These are phyloP conservation scores for Paramecium biaurelia DNA, from an alignment of 73 alveolate species.

Conservation along the genomic window DNA sequence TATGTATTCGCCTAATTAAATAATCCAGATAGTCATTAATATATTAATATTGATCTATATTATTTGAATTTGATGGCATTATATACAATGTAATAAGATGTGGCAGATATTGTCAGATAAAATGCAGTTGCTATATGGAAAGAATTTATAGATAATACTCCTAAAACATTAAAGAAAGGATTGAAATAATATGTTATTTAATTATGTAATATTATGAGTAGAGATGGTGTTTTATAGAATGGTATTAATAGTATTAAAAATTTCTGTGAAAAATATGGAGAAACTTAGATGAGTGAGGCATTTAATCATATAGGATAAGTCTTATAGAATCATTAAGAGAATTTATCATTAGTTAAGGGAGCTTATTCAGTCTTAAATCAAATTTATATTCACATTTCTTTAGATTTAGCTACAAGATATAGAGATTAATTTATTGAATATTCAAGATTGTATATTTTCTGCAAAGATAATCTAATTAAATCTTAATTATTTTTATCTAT, in stretches of 20 bases:
- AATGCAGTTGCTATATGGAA: constrained; percentile 79
- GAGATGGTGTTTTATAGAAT: constrained; percentile 6
- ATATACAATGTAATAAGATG: constrained; percentile 71
- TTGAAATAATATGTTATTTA: constrained; percentile 41
- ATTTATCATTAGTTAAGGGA: constrained; percentile 39
- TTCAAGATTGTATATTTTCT: constrained; percentile 12
- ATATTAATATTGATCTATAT: constrained; percentile 53
- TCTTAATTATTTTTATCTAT: constrained; percentile 34
- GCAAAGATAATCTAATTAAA: constrained; percentile 20
- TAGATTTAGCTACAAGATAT: background rate
- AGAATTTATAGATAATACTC: constrained; percentile 70
- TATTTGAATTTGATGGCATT: constrained; percentile 63
- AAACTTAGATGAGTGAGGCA: constrained; percentile 57
- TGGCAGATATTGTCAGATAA: constrained; percentile 69
- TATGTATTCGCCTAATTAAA: constrained; percentile 63
- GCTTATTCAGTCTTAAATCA: constrained; percentile 35
- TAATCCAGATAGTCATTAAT: constrained; percentile 56
- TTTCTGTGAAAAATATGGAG: constrained; percentile 72
- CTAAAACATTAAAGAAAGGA: constrained; percentile 49
- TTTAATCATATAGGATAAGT: constrained; percentile 60
- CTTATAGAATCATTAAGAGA: background rate
- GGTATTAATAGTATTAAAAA: constrained; percentile 44
- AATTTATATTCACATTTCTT: background rate
- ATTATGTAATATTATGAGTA: constrained; percentile 32
- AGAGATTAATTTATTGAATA: constrained; percentile 10